These are phyloP conservation scores for Tulasnella sp. DNA, from an alignment of 768 basidiomycete species.

Conservation along the genomic window DNA sequence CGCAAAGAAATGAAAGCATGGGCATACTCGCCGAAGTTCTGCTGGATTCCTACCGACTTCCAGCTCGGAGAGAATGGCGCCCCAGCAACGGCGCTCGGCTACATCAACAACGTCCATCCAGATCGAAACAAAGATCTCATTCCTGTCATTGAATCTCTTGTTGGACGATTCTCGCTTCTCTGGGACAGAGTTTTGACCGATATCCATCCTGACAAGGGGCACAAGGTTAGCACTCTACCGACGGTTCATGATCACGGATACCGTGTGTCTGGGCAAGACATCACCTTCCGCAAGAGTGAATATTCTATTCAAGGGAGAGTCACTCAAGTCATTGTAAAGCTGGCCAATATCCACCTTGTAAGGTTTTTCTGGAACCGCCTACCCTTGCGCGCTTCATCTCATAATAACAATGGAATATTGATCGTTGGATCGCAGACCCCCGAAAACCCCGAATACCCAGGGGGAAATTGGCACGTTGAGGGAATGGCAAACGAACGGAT, in stretches of 20 bases:
- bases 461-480: constrained; percentile 45
- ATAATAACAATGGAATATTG: no score
- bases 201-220: background rate
- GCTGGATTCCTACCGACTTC: no score
- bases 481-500: constrained; percentile 36
- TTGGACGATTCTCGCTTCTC: background rate
- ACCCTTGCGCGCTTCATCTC: background rate
- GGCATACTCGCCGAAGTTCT: no score
- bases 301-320: constrained; percentile 37
- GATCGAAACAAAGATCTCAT: no score
- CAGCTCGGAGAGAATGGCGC: no score
- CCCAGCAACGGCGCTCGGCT: no score
- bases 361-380: constrained; percentile 29
- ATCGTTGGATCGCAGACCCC: constrained; percentile 31
- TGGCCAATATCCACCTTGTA: constrained; percentile 44
- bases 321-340: constrained; percentile 43
- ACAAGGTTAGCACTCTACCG: background rate
- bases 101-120: no score
- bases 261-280: background rate
- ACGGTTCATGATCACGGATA: background rate
- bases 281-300: background rate
- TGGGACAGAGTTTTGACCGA: background rate
- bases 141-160: no score
- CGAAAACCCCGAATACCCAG: constrained; percentile 45
- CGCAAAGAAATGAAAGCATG: no score